Conservation (phyloP, 768 basidiomycete species). For the Pisolithus microcarpus region DNA sequence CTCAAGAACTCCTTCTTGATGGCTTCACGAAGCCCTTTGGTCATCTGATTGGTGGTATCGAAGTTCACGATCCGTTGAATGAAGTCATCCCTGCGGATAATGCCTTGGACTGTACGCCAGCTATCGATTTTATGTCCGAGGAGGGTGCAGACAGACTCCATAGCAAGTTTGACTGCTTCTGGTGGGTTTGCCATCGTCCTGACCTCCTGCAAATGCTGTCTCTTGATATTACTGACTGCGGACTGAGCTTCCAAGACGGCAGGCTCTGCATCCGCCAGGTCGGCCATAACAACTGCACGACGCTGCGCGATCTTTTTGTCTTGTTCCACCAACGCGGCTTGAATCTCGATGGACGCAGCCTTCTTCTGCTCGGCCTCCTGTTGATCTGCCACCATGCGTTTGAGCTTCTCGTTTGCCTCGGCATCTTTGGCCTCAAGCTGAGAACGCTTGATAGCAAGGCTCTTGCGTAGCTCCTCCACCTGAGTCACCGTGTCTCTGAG, state of each 20-base stretch:
- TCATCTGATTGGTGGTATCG: constrained; percentile 88
- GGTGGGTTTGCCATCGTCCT: constrained; percentile 98
- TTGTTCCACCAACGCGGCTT: constrained; percentile 87
- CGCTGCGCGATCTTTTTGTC: constrained; percentile 86
- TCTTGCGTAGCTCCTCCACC: constrained; percentile 93
- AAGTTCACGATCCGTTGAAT: constrained; percentile 94
- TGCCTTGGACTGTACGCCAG: constrained; percentile 92
- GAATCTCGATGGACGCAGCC: constrained; percentile 90
- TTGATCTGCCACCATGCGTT: constrained; percentile 97
- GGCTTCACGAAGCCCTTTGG: constrained; percentile 74
- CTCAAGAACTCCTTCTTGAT: constrained; percentile 94
- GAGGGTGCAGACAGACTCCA: constrained; percentile 97
- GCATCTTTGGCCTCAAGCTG: constrained; percentile 90
- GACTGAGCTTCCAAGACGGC: constrained; percentile 92
- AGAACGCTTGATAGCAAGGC: constrained; percentile 86
- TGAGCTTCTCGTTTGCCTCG: constrained; percentile 95
- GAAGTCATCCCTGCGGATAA: constrained; percentile 95
- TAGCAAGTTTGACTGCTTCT: constrained; percentile 93
- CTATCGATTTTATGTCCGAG: constrained; percentile 95
- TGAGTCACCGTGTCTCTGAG: constrained; percentile 92
- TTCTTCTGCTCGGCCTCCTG: constrained; percentile 99
- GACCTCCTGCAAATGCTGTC: constrained; percentile 93
- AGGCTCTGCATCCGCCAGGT: constrained; percentile 96
- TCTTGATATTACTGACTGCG: constrained; percentile 96
- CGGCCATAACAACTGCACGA: constrained; percentile 82